A percentile compares a stretch with the other conserved stretches of the same genome.
Conservation (phyloP, 768 basidiomycete genomes). For the Rhizopogon salebrosus region DNA sequence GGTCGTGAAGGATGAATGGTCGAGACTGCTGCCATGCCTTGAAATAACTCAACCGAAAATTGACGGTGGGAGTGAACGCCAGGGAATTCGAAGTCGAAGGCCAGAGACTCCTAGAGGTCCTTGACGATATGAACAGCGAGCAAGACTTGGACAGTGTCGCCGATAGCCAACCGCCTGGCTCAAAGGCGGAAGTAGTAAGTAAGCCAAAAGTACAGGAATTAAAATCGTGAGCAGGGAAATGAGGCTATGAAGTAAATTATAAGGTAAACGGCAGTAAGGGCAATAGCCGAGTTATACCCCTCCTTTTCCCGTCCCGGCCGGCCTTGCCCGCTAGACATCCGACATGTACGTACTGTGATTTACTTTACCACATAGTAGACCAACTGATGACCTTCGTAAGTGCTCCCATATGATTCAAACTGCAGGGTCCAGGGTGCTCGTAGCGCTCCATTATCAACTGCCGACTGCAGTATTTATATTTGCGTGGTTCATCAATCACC, state of each 20-base stretch:
- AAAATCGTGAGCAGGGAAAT: neutral
- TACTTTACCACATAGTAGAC: too few relatives aligned
- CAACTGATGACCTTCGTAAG: too few relatives aligned
- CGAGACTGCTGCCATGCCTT: conserved; percentile 38
- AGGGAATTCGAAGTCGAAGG: neutral
- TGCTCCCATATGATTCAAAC: too few relatives aligned
- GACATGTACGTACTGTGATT: too few relatives aligned
- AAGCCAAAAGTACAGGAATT: neutral
- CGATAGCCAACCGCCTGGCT: neutral
- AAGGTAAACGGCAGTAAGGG: too few relatives aligned
- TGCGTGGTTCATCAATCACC: too few relatives aligned
- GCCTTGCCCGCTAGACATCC: too few relatives aligned
- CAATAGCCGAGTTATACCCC: too few relatives aligned
- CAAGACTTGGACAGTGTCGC: neutral
- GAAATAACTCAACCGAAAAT: conserved; percentile 12
- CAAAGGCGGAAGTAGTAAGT: neutral
- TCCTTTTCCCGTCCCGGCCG: too few relatives aligned
- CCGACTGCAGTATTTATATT: too few relatives aligned
- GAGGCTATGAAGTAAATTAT: neutral
- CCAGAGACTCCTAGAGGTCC: neutral
- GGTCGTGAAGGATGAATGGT: conserved; percentile 42
- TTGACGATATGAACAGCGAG: neutral
- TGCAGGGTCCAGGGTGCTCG: too few relatives aligned
- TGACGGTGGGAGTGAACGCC: neutral
- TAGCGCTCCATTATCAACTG: too few relatives aligned